phyloP scores from a whole-genome alignment of 805 yeast species.

The Priceomyces fermenticarens region DNA sequence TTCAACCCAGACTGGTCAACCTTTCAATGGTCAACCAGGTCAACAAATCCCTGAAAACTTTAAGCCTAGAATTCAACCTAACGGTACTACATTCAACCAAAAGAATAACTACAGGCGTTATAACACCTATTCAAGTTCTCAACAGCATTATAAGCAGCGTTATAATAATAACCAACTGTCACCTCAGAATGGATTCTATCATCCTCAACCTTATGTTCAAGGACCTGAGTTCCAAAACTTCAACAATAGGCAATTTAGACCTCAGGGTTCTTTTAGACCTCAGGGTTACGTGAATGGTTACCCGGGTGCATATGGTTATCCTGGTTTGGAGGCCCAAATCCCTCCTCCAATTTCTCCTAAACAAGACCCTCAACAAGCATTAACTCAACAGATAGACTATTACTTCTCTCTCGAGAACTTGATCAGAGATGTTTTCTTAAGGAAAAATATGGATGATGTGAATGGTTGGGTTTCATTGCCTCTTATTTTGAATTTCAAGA shows the following conservation, averaged over 20 bases:
- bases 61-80: slow-evolving; percentile 10
- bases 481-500: slow-evolving; percentile 66
- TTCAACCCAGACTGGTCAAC: not conserved
- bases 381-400: slow-evolving; percentile 72
- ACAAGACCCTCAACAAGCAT: slow-evolving; percentile 44
- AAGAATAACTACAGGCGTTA: slow-evolving; percentile 28
- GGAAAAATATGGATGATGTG: slow-evolving; percentile 73
- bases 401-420: slow-evolving; percentile 87
- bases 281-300: slow-evolving; percentile 12
- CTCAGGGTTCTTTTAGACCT: slow-evolving; percentile 18
- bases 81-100: slow-evolving; percentile 9
- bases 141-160: slow-evolving; percentile 14
- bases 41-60: slow-evolving; percentile 10
- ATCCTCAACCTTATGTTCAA: slow-evolving; percentile 28
- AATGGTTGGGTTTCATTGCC: slow-evolving; percentile 65
- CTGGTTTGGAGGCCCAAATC: slow-evolving; percentile 25
- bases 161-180: slow-evolving; percentile 16
- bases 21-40: not conserved
- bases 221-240: slow-evolving; percentile 21
- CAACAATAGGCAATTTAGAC: slow-evolving; percentile 26
- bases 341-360: slow-evolving; percentile 48
- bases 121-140: slow-evolving; percentile 17
- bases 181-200: slow-evolving; percentile 27
- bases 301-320: slow-evolving; percentile 8
- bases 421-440: slow-evolving; percentile 76